Base-by-base conservation (phyloP, 2,329 filamentous ascomycete species). In the Alternaria sp. region DNA sequence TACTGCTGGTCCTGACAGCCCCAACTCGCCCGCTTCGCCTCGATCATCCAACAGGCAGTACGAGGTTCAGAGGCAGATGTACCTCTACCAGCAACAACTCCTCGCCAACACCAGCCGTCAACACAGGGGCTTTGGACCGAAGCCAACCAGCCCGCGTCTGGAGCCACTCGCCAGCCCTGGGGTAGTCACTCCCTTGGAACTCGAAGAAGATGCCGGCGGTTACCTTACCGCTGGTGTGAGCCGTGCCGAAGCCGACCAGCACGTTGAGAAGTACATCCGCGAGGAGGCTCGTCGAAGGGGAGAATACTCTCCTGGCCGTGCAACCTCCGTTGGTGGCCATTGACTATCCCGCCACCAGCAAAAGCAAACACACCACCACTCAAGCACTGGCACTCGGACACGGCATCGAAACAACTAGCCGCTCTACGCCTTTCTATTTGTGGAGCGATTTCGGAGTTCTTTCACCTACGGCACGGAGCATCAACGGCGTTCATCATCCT, bases 151-250 rank as follows among this genome's bases (percentile, higher is more conserved):
- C 71, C 85, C 85, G 30, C 80, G 82, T 43, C 78, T 86, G 44
- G 79, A 78, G 23, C 85, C 85, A 23, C 72, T 85, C 21, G 83
- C 82, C 15, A 86, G 84, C 58, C 85, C 85, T 3, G 84, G 84
- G 43, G 83, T 83, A 7, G 83, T 86, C 43, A 86, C 85, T 23
- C 85, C 84, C n/a, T 72, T 86, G 50, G 82, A 83, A 66, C 80
- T 86, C 30, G 84, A 85, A 70, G 64, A 65, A 17, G 77, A 76
- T 2, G 69, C 70, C 15, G 77, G 81, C n/a, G 74, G 79, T 57
- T 86, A 86, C 65, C 76, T 86, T 26, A 76, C 81, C n/a, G 82
- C 82, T 21, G 83, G 83, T 7, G 76, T 80, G 9, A 73, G 76
- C 28, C 68, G 73, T 19, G 73, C 76, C 28, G 83, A 85, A 28